These are phyloP conservation scores for Brassica juncea DNA, from an alignment of 345 rosid species.

Conservation along the genomic window DNA sequence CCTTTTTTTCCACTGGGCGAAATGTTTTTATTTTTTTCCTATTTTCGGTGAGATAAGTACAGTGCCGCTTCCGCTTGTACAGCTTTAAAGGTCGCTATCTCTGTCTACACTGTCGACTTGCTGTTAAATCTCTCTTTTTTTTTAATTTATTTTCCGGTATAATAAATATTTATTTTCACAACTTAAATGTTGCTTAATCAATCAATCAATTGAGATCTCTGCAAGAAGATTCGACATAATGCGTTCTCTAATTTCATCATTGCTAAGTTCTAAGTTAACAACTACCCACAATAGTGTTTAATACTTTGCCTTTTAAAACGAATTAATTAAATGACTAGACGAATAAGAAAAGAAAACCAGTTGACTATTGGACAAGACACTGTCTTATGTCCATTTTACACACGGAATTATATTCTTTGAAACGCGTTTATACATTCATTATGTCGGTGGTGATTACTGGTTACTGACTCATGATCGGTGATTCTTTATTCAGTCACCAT, in stretches of 20 bases:
- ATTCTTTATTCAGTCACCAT: background rate
- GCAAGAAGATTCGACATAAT: constrained; percentile 7
- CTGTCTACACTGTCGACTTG: constrained; percentile 34
- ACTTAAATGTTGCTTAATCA: background rate
- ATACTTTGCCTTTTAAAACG: too few species aligned
- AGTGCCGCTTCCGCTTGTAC: constrained; percentile 30
- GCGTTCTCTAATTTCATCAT: background rate
- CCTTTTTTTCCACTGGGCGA: constrained; percentile 7
- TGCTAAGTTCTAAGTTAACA: background rate
- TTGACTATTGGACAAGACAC: constrained; percentile 19
- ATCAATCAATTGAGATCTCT: background rate
- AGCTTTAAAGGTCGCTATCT: constrained; percentile 19
- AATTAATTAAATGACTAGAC: background rate
- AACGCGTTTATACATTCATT: constrained; percentile 21
- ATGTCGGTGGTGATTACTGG: constrained; percentile 34
- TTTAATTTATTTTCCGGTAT: background rate
- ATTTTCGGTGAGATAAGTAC: constrained; percentile 14
- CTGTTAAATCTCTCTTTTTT: constrained; percentile 16
- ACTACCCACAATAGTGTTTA: constrained; percentile 11
- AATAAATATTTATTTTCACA: background rate
- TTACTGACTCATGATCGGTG: background rate
- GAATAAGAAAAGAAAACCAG: background rate
- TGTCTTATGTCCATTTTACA: background rate
- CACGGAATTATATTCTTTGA: constrained; percentile 6
- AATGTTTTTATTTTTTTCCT: constrained; percentile 19